These are phyloP conservation scores for Manihot esculenta DNA, from an alignment of 441 rosid genomes.

Conservation along the genomic window DNA sequence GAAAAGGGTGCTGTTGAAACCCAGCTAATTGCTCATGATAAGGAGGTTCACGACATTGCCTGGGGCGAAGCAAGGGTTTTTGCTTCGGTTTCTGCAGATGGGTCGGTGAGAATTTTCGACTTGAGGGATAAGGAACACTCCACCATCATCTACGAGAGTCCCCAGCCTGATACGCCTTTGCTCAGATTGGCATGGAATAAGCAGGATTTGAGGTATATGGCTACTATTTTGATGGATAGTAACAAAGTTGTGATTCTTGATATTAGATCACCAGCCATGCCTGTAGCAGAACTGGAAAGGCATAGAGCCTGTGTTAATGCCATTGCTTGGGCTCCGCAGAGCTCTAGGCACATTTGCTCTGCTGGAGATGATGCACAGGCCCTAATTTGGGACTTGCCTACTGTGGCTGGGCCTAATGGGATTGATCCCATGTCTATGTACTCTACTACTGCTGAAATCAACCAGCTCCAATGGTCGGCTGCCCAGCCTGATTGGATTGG, in stretches of 20 bases:
- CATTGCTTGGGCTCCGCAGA: slow-evolving; percentile 94
- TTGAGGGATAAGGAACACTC: slow-evolving; percentile 93
- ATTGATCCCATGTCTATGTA: slow-evolving; percentile 85
- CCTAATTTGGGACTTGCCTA: slow-evolving; percentile 87
- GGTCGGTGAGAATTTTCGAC: slow-evolving; percentile 86
- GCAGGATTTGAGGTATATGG: slow-evolving; percentile 86
- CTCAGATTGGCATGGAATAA: slow-evolving; percentile 93
- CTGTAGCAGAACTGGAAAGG: slow-evolving; percentile 92
- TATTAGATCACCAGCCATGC: slow-evolving; percentile 78
- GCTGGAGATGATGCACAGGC: slow-evolving; percentile 88
- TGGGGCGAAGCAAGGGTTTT: slow-evolving; percentile 97
- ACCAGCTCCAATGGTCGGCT: slow-evolving; percentile 89
- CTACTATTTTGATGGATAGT: slow-evolving; percentile 85
- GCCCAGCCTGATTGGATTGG: slow-evolving; percentile 90
- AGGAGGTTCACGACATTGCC: slow-evolving; percentile 92
- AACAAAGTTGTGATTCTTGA: slow-evolving; percentile 90
- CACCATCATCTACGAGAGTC: slow-evolving; percentile 86
- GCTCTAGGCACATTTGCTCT: slow-evolving; percentile 72
- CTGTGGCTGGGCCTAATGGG: slow-evolving; percentile 90
- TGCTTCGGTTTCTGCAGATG: slow-evolving; percentile 93
- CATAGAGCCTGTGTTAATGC: slow-evolving; percentile 84
- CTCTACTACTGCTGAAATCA: slow-evolving; percentile 75
- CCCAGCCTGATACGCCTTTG: slow-evolving; percentile 85
- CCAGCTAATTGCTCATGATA: slow-evolving; percentile 90
- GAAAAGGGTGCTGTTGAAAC: slow-evolving; percentile 78